Base-by-base conservation (phyloP, 306 rosid genomes). In the Benincasa hispida region DNA sequence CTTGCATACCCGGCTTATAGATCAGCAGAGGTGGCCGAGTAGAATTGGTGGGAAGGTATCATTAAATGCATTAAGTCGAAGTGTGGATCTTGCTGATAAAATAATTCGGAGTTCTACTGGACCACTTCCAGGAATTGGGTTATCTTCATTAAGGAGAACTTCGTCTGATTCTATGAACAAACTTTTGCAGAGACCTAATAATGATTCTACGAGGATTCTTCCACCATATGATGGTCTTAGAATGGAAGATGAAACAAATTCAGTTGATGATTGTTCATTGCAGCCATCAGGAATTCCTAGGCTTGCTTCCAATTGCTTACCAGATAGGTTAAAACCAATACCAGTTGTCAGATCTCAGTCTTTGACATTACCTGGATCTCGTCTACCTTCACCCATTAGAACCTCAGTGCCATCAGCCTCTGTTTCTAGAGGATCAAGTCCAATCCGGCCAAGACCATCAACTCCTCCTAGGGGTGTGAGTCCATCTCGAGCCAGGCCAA, bases 21-120 rank as follows among this genome's bases (percentile, higher is more conserved):
- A 92, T 86, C 97, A 90, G 84, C 97, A 86, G 80, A 84, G 96
- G 27, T 92, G 97, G 99, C 93, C 99, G 32, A 87, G 91, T 83
- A 88, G 93, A 83, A 79, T 79, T 13, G 89, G 92, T 54, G 92
- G 92, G 70, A 94, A 87, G 81, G 70, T 83, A 62, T 87, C 91
- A 67, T 85, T 92, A 68, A 87, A 79, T 87, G 47, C 81, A 17
- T 84, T 77, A 57, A 86, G 62, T 79, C 81, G 81, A 85, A 81
- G 88, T 79, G 75, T 82, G 79, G 99, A 92, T 88, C 88, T 84
- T 75, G 62, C 81, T 72, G 93, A 91, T 50, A 92, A 73, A 86
- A 62, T 82, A 18, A 67, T 76, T 74, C 83, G 88, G 81, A 81
- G 15, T 57, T 79, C 81, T 56, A 76, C 75, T 79, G 79, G 84